phyloP scores from a whole-genome alignment of 208 protist genomes.

The Spongospora subterranea region DNA sequence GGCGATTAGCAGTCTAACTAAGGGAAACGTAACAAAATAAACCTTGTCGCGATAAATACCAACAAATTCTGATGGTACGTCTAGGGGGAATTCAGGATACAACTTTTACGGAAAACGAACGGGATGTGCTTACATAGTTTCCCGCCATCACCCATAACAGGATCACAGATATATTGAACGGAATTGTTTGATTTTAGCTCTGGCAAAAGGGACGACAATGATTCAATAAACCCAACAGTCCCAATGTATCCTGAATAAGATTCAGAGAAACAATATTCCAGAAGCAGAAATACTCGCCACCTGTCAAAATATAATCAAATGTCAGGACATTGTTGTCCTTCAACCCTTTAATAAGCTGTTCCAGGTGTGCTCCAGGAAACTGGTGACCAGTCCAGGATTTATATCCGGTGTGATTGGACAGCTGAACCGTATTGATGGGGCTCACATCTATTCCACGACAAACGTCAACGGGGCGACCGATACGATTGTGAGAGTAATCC shows the following conservation, averaged over 20 bases:
- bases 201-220: background rate
- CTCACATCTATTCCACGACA: slow-evolving; percentile 12
- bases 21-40: background rate
- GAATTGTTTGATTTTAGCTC: background rate
- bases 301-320: slow-evolving; percentile 17
- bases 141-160: slow-evolving; percentile 11
- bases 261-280: background rate
- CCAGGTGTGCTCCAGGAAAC: background rate
- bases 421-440: slow-evolving; percentile 33
- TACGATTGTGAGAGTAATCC: background rate
- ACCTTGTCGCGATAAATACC: slow-evolving; percentile 27
- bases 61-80: slow-evolving; percentile 5
- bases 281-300: background rate
- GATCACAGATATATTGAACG: background rate
- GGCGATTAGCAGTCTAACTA: background rate
- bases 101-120: background rate
- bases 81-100: background rate
- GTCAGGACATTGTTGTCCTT: background rate
- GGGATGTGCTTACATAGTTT: background rate
- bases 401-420: slow-evolving; percentile 48
- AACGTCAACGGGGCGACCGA: too few relatives aligned
- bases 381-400: background rate
- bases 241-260: slow-evolving; percentile 31
- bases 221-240: background rate
- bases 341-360: background rate